These are phyloP conservation scores for Fusarium sublunatum DNA, from an alignment of 2,329 filamentous ascomycete species.

Conservation along the genomic window DNA sequence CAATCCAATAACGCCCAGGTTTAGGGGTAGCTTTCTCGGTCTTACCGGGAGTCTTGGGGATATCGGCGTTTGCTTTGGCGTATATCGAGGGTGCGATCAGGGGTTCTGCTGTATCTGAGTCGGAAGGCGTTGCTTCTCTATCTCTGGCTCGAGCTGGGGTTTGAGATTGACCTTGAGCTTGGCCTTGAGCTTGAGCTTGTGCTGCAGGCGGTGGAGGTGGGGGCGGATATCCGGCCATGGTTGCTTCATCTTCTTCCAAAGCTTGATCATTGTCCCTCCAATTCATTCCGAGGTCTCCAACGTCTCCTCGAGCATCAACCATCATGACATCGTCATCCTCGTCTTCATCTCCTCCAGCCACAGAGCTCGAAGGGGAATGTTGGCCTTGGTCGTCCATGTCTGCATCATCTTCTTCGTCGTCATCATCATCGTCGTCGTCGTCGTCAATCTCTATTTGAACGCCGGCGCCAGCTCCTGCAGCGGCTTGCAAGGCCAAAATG, in stretches of 20 bases:
- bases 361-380: slow-evolving; percentile 49
- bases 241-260: slow-evolving; percentile 80
- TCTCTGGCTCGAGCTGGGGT: slow-evolving; percentile 60
- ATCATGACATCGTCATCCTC: slow-evolving; percentile 69
- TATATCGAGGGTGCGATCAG: slow-evolving; percentile 71
- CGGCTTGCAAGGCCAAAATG: slow-evolving; percentile 53
- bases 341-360: slow-evolving; percentile 57
- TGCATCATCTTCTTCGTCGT: slow-evolving; percentile 60
- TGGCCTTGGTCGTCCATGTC: slow-evolving; percentile 55
- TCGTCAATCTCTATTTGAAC: slow-evolving; percentile 47
- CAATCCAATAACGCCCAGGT: slow-evolving; percentile 86
- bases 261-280: slow-evolving; percentile 71
- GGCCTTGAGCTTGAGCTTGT: slow-evolving; percentile 55
- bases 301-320: slow-evolving; percentile 62
- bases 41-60: slow-evolving; percentile 84
- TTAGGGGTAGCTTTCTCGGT: slow-evolving; percentile 62
- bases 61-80: slow-evolving; percentile 73
- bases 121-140: slow-evolving; percentile 74
- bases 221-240: slow-evolving; percentile 78
- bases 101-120: slow-evolving; percentile 75
- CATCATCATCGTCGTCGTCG: slow-evolving; percentile 51
- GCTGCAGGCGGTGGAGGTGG: slow-evolving; percentile 71
- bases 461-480: slow-evolving; percentile 45
- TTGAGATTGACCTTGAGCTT: slow-evolving; percentile 58
- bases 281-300: slow-evolving; percentile 60